A percentile compares a stretch with the other conserved stretches of the same genome.
phyloP scores from a whole-genome alignment of 768 basidiomycete genomes.

The Naganishia friedmannii region DNA sequence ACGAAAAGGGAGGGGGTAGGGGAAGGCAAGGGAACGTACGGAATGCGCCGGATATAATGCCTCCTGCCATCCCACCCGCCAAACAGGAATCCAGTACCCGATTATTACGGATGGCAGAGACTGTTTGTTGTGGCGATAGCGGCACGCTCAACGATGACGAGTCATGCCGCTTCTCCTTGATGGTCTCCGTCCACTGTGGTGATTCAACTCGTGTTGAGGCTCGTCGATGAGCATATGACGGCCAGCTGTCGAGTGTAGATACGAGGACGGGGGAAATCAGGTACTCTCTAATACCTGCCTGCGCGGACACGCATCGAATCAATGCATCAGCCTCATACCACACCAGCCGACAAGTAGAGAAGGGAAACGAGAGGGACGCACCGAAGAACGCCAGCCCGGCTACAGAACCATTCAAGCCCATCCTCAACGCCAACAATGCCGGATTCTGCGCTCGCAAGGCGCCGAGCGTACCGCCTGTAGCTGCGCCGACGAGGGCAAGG shows the following conservation, averaged over 20 bases:
- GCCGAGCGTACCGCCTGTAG: slow-evolving; percentile 55
- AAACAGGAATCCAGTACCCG: slow-evolving; percentile 26
- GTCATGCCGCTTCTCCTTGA: no score
- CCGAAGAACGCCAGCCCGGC: slow-evolving; percentile 76
- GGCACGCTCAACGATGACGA: no score
- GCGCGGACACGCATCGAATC: background rate
- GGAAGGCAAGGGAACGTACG: slow-evolving; percentile 11
- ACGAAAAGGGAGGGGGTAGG: background rate
- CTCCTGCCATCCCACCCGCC: slow-evolving; percentile 26
- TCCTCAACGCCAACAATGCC: slow-evolving; percentile 59
- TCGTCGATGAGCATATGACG: slow-evolving; percentile 53
- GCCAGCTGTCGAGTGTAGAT: slow-evolving; percentile 53
- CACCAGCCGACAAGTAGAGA: no score
- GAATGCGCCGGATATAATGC: slow-evolving; percentile 2
- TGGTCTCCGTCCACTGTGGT: no score
- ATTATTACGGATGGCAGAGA: slow-evolving; percentile 12
- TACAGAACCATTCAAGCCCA: slow-evolving; percentile 70
- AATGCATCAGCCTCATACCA: background rate
- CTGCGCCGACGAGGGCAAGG: slow-evolving; percentile 60
- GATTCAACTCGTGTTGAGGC: no score
- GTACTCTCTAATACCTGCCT: slow-evolving; percentile 70
- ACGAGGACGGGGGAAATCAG: slow-evolving; percentile 65
- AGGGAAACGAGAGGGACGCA: slow-evolving; percentile 51
- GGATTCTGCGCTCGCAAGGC: slow-evolving; percentile 58
- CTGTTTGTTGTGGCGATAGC: no score